phyloP scores from a whole-genome alignment of 2,329 filamentous ascomycete species.

The Zarea fungicola region DNA sequence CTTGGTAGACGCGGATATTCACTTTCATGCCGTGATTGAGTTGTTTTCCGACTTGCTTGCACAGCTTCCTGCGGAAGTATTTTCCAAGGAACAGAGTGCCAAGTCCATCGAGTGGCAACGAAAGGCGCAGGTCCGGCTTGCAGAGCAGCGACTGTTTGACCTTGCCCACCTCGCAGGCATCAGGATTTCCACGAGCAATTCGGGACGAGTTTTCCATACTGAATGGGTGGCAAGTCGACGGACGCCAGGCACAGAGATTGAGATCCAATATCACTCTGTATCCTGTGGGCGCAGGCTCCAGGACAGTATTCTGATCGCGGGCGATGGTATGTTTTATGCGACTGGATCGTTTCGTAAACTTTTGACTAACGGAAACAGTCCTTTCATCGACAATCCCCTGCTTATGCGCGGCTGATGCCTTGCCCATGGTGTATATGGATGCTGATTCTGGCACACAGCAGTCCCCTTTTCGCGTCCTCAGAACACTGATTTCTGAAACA shows the following conservation, averaged over 20 bases:
- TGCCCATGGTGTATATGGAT: not conserved
- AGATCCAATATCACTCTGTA: not conserved
- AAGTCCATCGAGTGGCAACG: not conserved
- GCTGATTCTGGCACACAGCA: not conserved
- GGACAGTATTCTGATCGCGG: not conserved
- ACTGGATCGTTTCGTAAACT: too few species aligned
- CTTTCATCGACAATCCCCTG: not conserved
- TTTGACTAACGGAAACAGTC: not conserved
- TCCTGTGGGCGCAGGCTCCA: not conserved
- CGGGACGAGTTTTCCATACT: not conserved
- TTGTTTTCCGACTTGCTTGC: not conserved
- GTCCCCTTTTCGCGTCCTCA: not conserved
- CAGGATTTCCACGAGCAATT: not conserved
- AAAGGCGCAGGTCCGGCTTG: not conserved
- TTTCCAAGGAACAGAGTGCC: not conserved
- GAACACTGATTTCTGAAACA: not conserved
- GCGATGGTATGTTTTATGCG: constrained; percentile 1
- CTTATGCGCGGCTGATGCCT: not conserved
- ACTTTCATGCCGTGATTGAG: not conserved
- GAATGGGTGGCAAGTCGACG: not conserved
- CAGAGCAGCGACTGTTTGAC: not conserved
- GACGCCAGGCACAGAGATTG: not conserved
- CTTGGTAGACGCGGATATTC: not conserved
- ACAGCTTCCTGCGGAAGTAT: not conserved
- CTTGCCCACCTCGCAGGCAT: not conserved